Percentiles rank a stretch among this genome's conserved stretches.
Conservation (phyloP, 2,329 filamentous ascomycete genomes). For the Leptosphaerulina australis region DNA sequence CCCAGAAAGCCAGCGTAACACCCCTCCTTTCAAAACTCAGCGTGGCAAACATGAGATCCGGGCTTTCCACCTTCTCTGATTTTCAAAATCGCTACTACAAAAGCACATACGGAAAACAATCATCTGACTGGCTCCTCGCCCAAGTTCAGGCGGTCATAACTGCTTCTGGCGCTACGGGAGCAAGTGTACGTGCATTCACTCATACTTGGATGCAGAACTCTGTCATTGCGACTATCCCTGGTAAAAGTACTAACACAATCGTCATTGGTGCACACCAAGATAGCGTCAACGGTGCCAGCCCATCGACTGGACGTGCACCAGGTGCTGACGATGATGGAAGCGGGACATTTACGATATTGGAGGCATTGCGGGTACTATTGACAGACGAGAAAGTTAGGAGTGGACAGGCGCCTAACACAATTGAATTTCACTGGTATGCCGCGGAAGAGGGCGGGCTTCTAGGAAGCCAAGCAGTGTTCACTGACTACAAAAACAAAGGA, state of each 20-base stretch:
- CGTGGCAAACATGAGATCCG: slow-evolving; percentile 27
- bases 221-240: slow-evolving; percentile 87
- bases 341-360: slow-evolving; percentile 89
- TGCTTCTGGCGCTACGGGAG: slow-evolving; percentile 72
- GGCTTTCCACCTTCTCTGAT: slow-evolving; percentile 25
- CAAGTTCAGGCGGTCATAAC: slow-evolving; percentile 74
- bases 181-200: slow-evolving; percentile 71
- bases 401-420: slow-evolving; percentile 77
- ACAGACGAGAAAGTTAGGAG: slow-evolving; percentile 68
- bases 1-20: slow-evolving; percentile 20
- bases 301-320: slow-evolving; percentile 78
- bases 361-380: slow-evolving; percentile 81
- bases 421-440: slow-evolving; percentile 97
- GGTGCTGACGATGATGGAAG: slow-evolving; percentile 93
- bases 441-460: slow-evolving; percentile 86
- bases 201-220: slow-evolving; percentile 77
- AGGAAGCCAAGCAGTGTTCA: slow-evolving; percentile 87
- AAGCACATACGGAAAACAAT: slow-evolving; percentile 67
- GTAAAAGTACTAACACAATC: slow-evolving; percentile 78
- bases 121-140: slow-evolving; percentile 81
- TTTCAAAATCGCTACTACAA: slow-evolving; percentile 37
- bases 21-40: slow-evolving; percentile 28
- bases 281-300: slow-evolving; percentile 87
- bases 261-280: slow-evolving; percentile 92
- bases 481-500: slow-evolving; percentile 72